A percentile compares a stretch with the other conserved stretches of the same genome.
Evolutionary conservation across 768 basidiomycete genomes (phyloP).

Genomic region (Dioszegia aurantiaca): DNA sequence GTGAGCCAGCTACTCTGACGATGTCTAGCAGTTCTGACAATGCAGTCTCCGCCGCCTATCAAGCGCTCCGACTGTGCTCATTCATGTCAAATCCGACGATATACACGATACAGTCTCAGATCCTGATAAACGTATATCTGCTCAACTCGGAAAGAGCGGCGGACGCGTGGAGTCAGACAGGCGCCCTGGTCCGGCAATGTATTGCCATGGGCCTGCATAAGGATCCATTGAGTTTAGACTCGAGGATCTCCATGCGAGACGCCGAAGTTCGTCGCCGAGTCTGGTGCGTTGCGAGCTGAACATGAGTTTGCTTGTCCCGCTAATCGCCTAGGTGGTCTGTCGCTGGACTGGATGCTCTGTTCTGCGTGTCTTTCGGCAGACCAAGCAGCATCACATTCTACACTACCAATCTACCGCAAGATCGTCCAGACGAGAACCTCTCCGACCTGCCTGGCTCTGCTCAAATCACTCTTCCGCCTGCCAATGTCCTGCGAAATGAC

Average conservation of each 20-base stretch:
- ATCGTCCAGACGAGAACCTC: slow-evolving; percentile 44
- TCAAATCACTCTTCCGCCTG: slow-evolving; percentile 28
- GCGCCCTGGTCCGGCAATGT: slow-evolving; percentile 45
- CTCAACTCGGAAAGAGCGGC: slow-evolving; percentile 44
- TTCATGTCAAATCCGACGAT: slow-evolving; percentile 50
- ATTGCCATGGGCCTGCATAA: slow-evolving; percentile 50
- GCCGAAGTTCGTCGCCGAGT: slow-evolving; percentile 45
- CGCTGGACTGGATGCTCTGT: slow-evolving; percentile 47
- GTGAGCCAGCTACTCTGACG: slow-evolving; percentile 26
- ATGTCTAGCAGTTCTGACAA: background rate
- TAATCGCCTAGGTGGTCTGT: slow-evolving; percentile 42
- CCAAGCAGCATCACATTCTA: slow-evolving; percentile 48
- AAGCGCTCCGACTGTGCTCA: slow-evolving; percentile 48
- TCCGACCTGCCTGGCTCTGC: slow-evolving; percentile 38
- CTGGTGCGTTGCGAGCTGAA: slow-evolving; percentile 29
- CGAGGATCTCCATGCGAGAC: slow-evolving; percentile 42
- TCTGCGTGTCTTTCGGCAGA: slow-evolving; percentile 48
- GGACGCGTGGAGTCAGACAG: slow-evolving; percentile 46
- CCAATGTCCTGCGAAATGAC: slow-evolving; percentile 34
- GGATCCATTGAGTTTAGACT: slow-evolving; percentile 45
- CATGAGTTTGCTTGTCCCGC: background rate
- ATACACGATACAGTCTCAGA: slow-evolving; percentile 40
- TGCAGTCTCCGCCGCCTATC: slow-evolving; percentile 51
- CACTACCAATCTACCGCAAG: slow-evolving; percentile 47
- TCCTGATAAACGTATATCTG: slow-evolving; percentile 47